Evolutionary conservation across 805 yeast genomes (phyloP).

Genomic region (Diddensiella santjacobensis): DNA sequence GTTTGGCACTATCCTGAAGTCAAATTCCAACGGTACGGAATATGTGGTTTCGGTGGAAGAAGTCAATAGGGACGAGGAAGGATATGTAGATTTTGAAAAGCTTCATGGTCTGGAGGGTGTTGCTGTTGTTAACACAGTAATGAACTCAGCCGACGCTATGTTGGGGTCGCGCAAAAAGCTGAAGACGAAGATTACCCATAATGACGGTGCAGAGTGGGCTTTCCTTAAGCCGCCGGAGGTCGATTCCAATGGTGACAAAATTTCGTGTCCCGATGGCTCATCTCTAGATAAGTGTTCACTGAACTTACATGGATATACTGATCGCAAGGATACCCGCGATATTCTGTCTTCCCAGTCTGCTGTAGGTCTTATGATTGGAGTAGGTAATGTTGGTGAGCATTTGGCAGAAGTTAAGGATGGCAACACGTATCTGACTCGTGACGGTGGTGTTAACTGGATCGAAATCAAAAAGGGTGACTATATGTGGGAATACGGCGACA

Average conservation of each 20-base stretch:
- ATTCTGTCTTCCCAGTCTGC: conserved; percentile 87
- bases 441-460: conserved; percentile 88
- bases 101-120: conserved; percentile 83
- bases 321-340: conserved; percentile 77
- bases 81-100: conserved; percentile 87
- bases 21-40: conserved; percentile 87
- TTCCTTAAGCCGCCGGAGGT: conserved; percentile 63
- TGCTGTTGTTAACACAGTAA: conserved; percentile 65
- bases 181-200: conserved; percentile 72
- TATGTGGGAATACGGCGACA: conserved; percentile 97
- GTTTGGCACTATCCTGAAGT: conserved; percentile 77
- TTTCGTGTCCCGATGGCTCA: conserved; percentile 42
- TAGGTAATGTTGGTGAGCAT: conserved; percentile 82
- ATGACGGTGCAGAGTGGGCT: conserved; percentile 90
- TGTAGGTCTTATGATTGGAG: conserved; percentile 80
- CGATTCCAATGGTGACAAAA: conserved; percentile 58
- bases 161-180: conserved; percentile 51
- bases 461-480: conserved; percentile 69
- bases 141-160: conserved; percentile 46
- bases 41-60: conserved; percentile 63
- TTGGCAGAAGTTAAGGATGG: conserved; percentile 48
- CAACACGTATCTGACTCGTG: conserved; percentile 74
- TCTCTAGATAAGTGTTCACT: conserved; percentile 65
- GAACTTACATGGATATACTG: conserved; percentile 87
- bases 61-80: conserved; percentile 70